These are phyloP conservation scores for Tricladium varicosporioides DNA, from an alignment of 2,329 filamentous ascomycete species.

Conservation along the genomic window DNA sequence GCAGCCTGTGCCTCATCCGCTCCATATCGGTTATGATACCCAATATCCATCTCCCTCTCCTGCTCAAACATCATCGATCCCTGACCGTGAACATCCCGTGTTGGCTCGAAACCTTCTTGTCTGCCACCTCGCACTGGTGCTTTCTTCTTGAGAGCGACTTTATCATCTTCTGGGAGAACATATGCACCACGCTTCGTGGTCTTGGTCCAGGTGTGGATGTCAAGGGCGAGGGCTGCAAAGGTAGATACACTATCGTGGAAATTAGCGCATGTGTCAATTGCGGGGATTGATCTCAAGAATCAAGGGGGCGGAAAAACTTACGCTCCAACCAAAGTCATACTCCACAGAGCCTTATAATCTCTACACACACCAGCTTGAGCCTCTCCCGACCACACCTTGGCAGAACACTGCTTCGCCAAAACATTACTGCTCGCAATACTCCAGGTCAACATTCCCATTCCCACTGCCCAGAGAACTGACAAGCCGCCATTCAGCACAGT, in stretches of 20 bases:
- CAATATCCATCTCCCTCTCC: constrained; percentile 24
- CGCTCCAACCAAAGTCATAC: constrained; percentile 29
- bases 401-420: constrained; percentile 25
- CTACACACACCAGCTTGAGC: constrained; percentile 27
- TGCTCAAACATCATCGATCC: constrained; percentile 2
- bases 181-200: constrained; percentile 22
- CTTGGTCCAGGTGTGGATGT: constrained; percentile 25
- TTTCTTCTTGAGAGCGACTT: constrained; percentile 19
- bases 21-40: constrained; percentile 30
- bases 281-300: background rate
- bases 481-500: constrained; percentile 24
- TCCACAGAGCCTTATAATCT: constrained; percentile 32
- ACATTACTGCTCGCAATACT: constrained; percentile 24
- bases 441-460: constrained; percentile 28
- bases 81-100: constrained; percentile 4
- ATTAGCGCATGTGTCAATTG: background rate
- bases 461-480: constrained; percentile 26
- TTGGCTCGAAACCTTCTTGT: constrained; percentile 17
- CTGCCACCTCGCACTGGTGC: constrained; percentile 12
- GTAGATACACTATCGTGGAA: constrained; percentile 22
- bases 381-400: constrained; percentile 21
- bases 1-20: constrained; percentile 14
- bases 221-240: constrained; percentile 24
- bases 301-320: constrained; percentile 11
- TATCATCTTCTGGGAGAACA: constrained; percentile 28